phyloP scores from a whole-genome alignment of 2,329 filamentous ascomycete species.

The Aspergillus quadricinctus region DNA sequence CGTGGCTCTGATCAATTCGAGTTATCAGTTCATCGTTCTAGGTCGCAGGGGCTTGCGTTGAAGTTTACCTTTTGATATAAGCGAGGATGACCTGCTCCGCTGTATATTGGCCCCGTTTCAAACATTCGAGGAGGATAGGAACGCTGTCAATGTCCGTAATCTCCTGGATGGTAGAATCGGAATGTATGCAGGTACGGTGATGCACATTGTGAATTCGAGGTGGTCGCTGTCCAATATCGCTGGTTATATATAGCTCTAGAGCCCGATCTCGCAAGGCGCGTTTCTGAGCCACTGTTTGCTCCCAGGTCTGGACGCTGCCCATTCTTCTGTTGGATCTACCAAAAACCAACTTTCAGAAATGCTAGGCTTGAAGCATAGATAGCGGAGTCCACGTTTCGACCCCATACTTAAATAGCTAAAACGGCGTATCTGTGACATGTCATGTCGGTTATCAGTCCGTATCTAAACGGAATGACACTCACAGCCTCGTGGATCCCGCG shows the following conservation, averaged over 20 bases:
- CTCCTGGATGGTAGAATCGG: conserved; percentile 18
- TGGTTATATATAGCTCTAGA: conserved; percentile 25
- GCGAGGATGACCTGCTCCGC: conserved; percentile 26
- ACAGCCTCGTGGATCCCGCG: background rate
- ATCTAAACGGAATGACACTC: background rate
- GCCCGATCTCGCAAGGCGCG: conserved; percentile 20
- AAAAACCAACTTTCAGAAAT: too few species aligned
- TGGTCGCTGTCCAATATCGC: conserved; percentile 21
- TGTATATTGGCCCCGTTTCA: conserved; percentile 21
- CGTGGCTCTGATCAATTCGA: conserved; percentile 15
- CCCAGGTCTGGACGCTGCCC: conserved; percentile 23
- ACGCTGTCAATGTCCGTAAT: conserved; percentile 32
- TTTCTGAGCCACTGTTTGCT: conserved; percentile 28
- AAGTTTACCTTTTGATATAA: conserved; percentile 32
- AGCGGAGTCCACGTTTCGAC: background rate
- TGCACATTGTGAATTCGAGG: conserved; percentile 21
- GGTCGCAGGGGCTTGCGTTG: background rate
- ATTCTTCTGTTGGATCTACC: conserved; percentile 13
- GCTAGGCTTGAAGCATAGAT: background rate
- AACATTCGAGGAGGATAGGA: conserved; percentile 12
- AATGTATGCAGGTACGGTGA: conserved; percentile 19
- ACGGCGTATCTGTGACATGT: background rate
- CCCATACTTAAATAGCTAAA: background rate
- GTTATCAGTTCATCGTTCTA: conserved; percentile 1
- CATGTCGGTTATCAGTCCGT: too few species aligned